Percentiles rank a stretch among this genome's conserved stretches.
Evolutionary conservation across 495 filamentous ascomycete species (phyloP).

Genomic region (Neurospora cerealis): DNA sequence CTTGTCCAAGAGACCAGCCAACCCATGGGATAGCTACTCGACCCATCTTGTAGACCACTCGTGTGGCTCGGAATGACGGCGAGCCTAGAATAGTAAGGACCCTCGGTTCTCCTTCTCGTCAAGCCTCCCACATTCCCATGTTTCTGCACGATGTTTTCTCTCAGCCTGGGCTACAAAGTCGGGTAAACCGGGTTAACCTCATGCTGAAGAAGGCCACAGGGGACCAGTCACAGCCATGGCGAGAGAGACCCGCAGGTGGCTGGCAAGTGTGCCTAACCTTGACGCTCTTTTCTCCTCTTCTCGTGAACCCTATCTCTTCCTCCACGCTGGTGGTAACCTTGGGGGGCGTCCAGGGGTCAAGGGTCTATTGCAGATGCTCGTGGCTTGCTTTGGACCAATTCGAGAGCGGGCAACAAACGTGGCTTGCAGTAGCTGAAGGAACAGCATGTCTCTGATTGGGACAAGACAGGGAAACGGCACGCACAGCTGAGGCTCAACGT

Average conservation of each 20-base stretch:
- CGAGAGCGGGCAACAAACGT: neutral
- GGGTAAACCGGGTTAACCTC: neutral
- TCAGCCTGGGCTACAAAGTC: neutral
- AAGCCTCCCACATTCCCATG: neutral
- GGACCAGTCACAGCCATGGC: neutral
- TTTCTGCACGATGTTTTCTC: neutral
- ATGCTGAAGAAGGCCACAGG: neutral
- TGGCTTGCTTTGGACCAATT: conserved; percentile 1
- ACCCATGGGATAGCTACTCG: neutral
- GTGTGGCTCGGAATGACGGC: neutral
- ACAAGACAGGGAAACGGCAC: neutral
- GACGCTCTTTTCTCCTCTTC: neutral
- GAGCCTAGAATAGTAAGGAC: neutral
- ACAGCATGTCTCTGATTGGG: neutral
- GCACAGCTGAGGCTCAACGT: conserved; percentile 1
- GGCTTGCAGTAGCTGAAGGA: neutral
- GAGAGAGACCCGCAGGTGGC: neutral
- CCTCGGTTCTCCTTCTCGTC: neutral
- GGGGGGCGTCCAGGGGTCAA: neutral
- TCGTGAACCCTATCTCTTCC: neutral
- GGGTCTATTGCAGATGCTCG: neutral
- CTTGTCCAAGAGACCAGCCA: neutral
- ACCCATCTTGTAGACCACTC: neutral
- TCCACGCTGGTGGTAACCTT: neutral
- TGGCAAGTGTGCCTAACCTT: neutral